Base-by-base conservation (phyloP, 2,329 filamentous ascomycete genomes). In the Onygena corvina region DNA sequence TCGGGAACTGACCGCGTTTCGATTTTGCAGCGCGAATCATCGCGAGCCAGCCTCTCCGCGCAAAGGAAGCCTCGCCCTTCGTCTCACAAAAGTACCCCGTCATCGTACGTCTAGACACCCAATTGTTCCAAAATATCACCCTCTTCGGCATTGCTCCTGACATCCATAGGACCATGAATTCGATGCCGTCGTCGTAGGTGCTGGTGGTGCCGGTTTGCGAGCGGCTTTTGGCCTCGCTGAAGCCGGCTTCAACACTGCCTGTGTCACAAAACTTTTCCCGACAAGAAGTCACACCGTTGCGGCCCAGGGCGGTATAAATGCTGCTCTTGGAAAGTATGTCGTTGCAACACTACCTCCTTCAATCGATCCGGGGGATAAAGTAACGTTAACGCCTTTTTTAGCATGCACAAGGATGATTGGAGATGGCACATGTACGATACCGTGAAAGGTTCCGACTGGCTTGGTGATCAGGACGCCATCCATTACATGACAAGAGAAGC, bases 81-180 rank as follows among this genome's bases (percentile, higher is more conserved):
- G 78, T 94, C 61, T 85, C 82, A 69, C 83, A 76, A 69, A 92
- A 94, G 71, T 96, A 98, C 70, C 85, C 88, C 46, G 86, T 98
- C 61, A 89, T 98, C 68, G 84, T 86, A 79, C 70, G 83, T 76
- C 58, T 31, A 48, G 21, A 25, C 35, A 11, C 8, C 33, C 18
- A 46, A 11, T 42, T 27, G 23, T 4, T 23, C 21, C 18, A 21
- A 14, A 6, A 20, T 16, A 42, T 23, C 4, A 27, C 7, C n/a
- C n/a, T 45, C 18, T 46, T 3, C 5, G 8, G 27, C 11, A 14
- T 42, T 50, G 8, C 16, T 23, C 12, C 49, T 53, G 42, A 48
- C 46, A 29, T 44, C 49, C 48, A 23, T 63, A 88, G 81, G 92
- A 96, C 69, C 92, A 98, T 72, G 88, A 96, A 72, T 96, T 95